Percentiles rank a stretch among this genome's conserved stretches.
Conservation (phyloP, 2,329 filamentous ascomycete species). For the Cryphonectria parasitica region DNA sequence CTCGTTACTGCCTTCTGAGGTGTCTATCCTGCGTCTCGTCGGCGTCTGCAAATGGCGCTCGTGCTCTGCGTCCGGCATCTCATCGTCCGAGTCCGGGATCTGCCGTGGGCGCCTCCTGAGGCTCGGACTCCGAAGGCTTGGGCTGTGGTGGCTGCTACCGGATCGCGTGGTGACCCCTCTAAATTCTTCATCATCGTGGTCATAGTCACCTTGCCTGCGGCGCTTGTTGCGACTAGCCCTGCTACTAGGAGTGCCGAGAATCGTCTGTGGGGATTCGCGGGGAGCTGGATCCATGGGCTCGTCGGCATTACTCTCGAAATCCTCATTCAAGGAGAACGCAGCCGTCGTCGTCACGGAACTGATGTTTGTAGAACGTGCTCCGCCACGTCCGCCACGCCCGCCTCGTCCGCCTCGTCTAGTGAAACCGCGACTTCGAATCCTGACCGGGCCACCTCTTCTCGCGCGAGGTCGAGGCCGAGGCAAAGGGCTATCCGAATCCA, state of each 20-base stretch:
- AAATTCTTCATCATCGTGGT: constrained; percentile 22
- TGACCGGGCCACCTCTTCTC: constrained; percentile 17
- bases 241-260: constrained; percentile 29
- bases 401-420: constrained; percentile 23
- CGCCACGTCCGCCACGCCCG: constrained; percentile 24
- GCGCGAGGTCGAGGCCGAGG: constrained; percentile 18
- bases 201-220: constrained; percentile 19
- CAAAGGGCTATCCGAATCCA: constrained; percentile 16
- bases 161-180: constrained; percentile 18
- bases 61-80: constrained; percentile 17
- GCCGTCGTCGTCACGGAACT: constrained; percentile 22
- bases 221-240: constrained; percentile 23
- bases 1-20: constrained; percentile 21
- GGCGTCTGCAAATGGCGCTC: constrained; percentile 1
- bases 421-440: constrained; percentile 13
- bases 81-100: constrained; percentile 26
- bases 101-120: constrained; percentile 21
- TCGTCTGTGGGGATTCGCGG: constrained; percentile 17
- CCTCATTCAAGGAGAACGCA: constrained; percentile 24
- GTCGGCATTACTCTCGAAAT: constrained; percentile 15
- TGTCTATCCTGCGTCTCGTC: neutral
- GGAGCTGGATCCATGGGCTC: neutral
- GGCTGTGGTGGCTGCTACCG: constrained; percentile 24
- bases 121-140: constrained; percentile 26
- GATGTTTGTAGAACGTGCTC: constrained; percentile 9